Evolutionary conservation across 306 rosid species (phyloP).

Genomic region (Hippophae gyantsensis): DNA sequence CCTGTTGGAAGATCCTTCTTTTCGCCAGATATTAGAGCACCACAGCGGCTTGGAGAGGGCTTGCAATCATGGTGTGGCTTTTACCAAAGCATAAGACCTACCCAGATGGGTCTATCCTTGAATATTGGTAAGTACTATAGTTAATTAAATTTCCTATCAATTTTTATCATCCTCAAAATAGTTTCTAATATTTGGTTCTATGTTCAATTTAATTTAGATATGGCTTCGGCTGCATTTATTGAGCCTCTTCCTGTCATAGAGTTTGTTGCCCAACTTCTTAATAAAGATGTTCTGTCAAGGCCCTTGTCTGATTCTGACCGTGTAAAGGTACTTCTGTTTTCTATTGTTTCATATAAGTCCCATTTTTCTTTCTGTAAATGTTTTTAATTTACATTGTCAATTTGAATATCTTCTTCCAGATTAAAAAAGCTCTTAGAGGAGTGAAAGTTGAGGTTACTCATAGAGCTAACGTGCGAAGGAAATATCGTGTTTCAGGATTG

Average conservation of each 20-base stretch:
- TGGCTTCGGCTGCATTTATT: slow-evolving; percentile 96
- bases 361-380: slow-evolving; percentile 1
- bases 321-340: slow-evolving; percentile 49
- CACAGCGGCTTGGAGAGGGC: slow-evolving; percentile 90
- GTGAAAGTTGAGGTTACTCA: slow-evolving; percentile 99
- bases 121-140: slow-evolving; percentile 54
- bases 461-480: slow-evolving; percentile 82
- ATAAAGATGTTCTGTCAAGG: slow-evolving; percentile 74
- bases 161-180: slow-evolving; percentile 4
- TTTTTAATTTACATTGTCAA: slow-evolving; percentile 5
- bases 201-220: slow-evolving; percentile 41
- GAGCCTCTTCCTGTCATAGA: slow-evolving; percentile 98
- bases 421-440: slow-evolving; percentile 91
- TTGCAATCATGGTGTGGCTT: slow-evolving; percentile 97
- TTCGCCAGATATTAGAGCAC: slow-evolving; percentile 73
- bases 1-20: slow-evolving; percentile 92
- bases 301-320: slow-evolving; percentile 85
- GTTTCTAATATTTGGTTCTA: slow-evolving; percentile 3
- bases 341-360: background rate
- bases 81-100: slow-evolving; percentile 97
- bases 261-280: slow-evolving; percentile 79
- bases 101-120: slow-evolving; percentile 98
- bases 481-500: slow-evolving; percentile 93
- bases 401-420: slow-evolving; percentile 43
- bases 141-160: background rate